Conservation (phyloP, 1,284 basidiomycete species). For the Marasmius sp. region DNA sequence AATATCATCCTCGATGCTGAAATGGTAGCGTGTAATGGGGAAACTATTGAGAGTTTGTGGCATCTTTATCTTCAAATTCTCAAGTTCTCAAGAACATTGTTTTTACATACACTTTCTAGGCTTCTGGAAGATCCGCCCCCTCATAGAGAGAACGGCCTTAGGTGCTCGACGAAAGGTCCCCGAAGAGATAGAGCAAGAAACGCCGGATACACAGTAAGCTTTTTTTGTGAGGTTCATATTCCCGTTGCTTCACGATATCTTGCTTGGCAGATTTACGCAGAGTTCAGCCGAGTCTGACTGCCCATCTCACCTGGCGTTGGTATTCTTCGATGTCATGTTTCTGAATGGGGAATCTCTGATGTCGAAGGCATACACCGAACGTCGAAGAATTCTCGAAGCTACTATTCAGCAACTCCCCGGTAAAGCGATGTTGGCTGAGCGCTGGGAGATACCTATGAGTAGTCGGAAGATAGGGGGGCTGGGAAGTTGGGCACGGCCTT, state of each 20-base stretch:
- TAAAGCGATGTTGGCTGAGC: conserved; percentile 61
- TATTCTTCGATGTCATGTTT: conserved; percentile 82
- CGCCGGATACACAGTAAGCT: conserved; percentile 1
- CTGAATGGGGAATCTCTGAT: conserved; percentile 63
- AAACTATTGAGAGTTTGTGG: conserved; percentile 54
- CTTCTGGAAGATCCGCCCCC: conserved; percentile 66
- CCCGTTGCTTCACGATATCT: conserved; percentile 18
- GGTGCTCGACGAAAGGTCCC: conserved; percentile 29
- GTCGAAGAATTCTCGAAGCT: conserved; percentile 62
- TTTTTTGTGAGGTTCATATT: background rate
- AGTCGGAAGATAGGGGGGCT: conserved; percentile 14
- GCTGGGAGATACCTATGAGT: conserved; percentile 38
- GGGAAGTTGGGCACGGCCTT: background rate
- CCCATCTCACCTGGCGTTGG: conserved; percentile 67
- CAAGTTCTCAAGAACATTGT: conserved; percentile 16
- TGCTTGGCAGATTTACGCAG: conserved; percentile 49
- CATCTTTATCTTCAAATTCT: background rate
- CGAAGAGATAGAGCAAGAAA: background rate
- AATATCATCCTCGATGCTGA: conserved; percentile 83
- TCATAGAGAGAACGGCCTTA: conserved; percentile 56
- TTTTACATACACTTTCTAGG: conserved; percentile 38
- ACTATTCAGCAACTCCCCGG: conserved; percentile 53
- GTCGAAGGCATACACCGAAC: conserved; percentile 50
- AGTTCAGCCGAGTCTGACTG: conserved; percentile 28
- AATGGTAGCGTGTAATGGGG: conserved; percentile 79